Percentiles rank a stretch among this genome's conserved stretches.
Conservation (phyloP, 306 rosid species). For the Sphenostylis stenocarpa region DNA sequence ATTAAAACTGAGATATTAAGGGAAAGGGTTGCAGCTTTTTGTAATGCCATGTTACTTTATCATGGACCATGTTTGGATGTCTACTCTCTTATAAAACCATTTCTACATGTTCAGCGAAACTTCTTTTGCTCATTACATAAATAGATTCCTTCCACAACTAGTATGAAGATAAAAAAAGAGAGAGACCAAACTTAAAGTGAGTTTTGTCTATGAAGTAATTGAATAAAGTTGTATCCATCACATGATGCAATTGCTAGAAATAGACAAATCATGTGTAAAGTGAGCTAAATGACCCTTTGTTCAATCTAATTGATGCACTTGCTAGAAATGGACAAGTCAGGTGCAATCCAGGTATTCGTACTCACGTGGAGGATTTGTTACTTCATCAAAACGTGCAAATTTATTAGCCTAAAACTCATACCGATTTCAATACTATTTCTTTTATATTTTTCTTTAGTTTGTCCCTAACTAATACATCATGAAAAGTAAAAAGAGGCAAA, state of each 20-base stretch:
- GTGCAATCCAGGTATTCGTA: not conserved
- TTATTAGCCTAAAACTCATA: not conserved
- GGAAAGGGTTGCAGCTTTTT: not conserved
- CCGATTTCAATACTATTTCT: not conserved
- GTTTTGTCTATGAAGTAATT: too few species aligned
- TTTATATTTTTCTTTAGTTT: not conserved
- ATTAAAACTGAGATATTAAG: not conserved
- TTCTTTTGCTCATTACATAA: not conserved
- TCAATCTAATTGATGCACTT: not conserved
- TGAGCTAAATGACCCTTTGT: too few species aligned
- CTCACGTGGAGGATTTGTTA: too few species aligned
- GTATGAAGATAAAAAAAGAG: not conserved
- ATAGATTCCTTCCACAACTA: not conserved
- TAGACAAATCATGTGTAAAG: not conserved
- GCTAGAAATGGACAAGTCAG: not conserved
- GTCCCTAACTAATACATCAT: not conserved
- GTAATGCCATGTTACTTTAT: not conserved
- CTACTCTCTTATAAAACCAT: not conserved
- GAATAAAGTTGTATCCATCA: too few species aligned
- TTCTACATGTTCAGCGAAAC: not conserved
- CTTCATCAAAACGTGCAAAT: not conserved
- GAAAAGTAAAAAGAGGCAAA: not conserved
- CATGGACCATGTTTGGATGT: conserved; percentile 16
- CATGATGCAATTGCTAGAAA: not conserved
- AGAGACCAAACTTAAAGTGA: not conserved